Evolutionary conservation across 1,284 basidiomycete species (phyloP).

Genomic region (Apiotrichum gamsii): DNA sequence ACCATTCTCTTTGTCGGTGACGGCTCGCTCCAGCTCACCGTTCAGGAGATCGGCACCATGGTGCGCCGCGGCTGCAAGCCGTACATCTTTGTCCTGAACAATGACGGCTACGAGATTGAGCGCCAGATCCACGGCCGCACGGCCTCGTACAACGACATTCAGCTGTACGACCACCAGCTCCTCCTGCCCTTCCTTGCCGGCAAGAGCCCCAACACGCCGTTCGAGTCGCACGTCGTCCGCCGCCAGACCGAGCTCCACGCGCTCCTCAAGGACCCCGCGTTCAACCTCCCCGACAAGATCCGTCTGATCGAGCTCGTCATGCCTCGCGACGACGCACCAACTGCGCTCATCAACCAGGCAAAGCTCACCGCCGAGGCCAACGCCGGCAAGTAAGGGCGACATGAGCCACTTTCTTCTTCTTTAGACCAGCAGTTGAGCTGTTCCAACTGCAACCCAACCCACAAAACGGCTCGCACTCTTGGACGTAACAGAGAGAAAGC

Average conservation of each 20-base stretch:
- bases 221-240: slow-evolving; percentile 35
- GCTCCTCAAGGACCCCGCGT: slow-evolving; percentile 38
- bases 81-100: slow-evolving; percentile 60
- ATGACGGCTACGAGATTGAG: slow-evolving; percentile 85
- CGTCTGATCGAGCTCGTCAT: slow-evolving; percentile 47
- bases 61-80: slow-evolving; percentile 47
- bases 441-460: not conserved
- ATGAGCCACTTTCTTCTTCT: not conserved
- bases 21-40: slow-evolving; percentile 50
- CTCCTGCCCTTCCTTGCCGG: slow-evolving; percentile 44
- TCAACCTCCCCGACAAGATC: slow-evolving; percentile 39
- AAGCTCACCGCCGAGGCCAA: slow-evolving; percentile 47
- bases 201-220: not conserved
- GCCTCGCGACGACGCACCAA: slow-evolving; percentile 43
- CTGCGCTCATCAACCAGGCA: slow-evolving; percentile 42
- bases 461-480: no score
- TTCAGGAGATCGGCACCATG: slow-evolving; percentile 52
- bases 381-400: not conserved
- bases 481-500: no score
- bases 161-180: slow-evolving; percentile 46
- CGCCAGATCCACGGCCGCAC: slow-evolving; percentile 48
- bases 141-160: slow-evolving; percentile 49
- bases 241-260: slow-evolving; percentile 54
- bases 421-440: not conserved
- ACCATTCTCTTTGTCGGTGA: slow-evolving; percentile 78